Evolutionary conservation across 306 rosid genomes (phyloP).

Genomic region (Crataegus laevigata): DNA sequence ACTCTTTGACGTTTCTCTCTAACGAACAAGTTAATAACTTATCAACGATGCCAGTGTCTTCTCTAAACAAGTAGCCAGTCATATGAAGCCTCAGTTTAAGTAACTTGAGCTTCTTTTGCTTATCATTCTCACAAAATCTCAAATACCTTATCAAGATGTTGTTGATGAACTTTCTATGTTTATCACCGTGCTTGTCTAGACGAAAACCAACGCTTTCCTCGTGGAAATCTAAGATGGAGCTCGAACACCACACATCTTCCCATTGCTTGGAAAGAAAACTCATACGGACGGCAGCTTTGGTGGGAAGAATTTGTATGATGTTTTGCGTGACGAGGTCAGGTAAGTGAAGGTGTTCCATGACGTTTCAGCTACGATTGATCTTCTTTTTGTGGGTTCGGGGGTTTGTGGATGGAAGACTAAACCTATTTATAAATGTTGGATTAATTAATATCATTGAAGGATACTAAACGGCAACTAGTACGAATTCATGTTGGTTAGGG

Average conservation of each 20-base stretch:
- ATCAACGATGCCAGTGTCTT: background rate
- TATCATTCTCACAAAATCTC: background rate
- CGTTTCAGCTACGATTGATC: background rate
- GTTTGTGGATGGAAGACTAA: background rate
- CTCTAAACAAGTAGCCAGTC: background rate
- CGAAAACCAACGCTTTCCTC: background rate
- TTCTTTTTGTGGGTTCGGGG: background rate
- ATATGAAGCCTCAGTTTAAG: background rate
- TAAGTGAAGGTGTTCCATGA: background rate
- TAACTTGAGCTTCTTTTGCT: background rate
- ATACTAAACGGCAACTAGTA: too few species aligned
- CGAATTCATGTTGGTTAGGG: too few species aligned
- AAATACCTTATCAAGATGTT: background rate
- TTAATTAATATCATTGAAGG: too few species aligned
- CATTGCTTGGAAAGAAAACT: constrained; percentile 1
- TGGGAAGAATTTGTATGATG: background rate
- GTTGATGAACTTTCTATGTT: background rate
- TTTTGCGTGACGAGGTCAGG: background rate
- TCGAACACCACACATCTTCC: background rate
- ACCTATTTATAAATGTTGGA: too few species aligned
- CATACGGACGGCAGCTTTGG: background rate
- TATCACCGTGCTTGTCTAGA: background rate
- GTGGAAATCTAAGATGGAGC: background rate
- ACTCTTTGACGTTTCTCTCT: background rate
- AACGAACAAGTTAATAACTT: background rate